Evolutionary conservation across 2,329 filamentous ascomycete genomes (phyloP), one percentile per base, ranked within the genome.

Genomic region (Aciculosporium take): DNA sequence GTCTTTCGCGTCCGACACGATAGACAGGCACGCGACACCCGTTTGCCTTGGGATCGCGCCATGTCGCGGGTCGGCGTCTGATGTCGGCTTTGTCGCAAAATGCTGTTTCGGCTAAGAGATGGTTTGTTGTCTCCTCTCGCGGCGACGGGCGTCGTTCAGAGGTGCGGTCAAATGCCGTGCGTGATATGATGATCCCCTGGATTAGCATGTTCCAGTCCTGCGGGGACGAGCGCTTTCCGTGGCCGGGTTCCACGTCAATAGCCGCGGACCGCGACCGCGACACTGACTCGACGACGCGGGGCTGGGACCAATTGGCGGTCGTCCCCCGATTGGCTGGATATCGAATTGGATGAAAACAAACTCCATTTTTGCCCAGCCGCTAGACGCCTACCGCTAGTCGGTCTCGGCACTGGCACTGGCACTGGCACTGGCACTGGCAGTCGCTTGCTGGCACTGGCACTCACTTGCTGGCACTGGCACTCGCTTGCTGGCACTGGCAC

Each of bases 1-100:
- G 55, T 55, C 50, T 57, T 57, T 41, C 55, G 53, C 38, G 48
- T 47, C 25, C 56, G 55, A 44, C 56, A 58, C 20, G 55, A 54
- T 28, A 57, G 41, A 43, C 56, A 58, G 6, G 56, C 56, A 31
- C 56, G 48, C 32, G 55, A 57, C 28, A 57, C 54, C 42, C 56
- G 51, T 48, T 58, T 56, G n/a, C 41, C 48, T 33, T 45, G 48
- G 40, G 40, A 43, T 29, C 45, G 45, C 25, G 46, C 46, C 38
- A 46, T 44, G 40, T 38, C 42, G 24, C 35, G 25, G 25, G 25
- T 46, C 48, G 48, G 48, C 46, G 40, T 45, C 39, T 47, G 47
- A 37, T 38, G n/a, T 46, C 45, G 42, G 45, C 27, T n/a, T n/a
- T n/a, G n/a, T n/a, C 41, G 37, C 32, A 34, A 32, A 25, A n/a